Percentiles rank a stretch among this genome's conserved stretches.
Conservation (phyloP, 2,329 filamentous ascomycete genomes). For the Cordyceps militaris region DNA sequence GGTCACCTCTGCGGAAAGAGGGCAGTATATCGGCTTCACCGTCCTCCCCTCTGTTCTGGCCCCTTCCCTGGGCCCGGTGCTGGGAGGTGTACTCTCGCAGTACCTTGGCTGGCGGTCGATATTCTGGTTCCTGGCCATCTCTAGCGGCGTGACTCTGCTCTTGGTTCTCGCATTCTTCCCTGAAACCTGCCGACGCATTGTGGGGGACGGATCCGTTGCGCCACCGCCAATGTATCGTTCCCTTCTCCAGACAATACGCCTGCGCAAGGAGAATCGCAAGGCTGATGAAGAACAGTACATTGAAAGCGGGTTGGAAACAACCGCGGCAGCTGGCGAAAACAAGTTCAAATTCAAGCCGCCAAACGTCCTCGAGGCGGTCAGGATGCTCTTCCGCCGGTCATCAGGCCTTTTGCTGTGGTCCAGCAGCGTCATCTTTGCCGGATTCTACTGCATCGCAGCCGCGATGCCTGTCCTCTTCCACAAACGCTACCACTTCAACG, state of each 20-base stretch:
- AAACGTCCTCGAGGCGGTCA: constrained; percentile 34
- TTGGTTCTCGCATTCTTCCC: constrained; percentile 45
- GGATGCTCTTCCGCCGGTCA: constrained; percentile 35
- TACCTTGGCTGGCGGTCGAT: constrained; percentile 53
- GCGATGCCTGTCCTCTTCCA: constrained; percentile 38
- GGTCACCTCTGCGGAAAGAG: constrained; percentile 54
- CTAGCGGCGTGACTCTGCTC: constrained; percentile 32
- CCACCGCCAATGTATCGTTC: constrained; percentile 33
- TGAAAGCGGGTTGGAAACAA: neutral
- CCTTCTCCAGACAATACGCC: constrained; percentile 24
- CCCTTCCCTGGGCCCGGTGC: constrained; percentile 45
- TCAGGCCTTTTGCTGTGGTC: constrained; percentile 38
- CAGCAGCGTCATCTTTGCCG: constrained; percentile 40
- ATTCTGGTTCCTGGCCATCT: constrained; percentile 56
- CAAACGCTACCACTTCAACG: constrained; percentile 51
- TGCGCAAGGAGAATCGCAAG: constrained; percentile 15
- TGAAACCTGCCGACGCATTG: constrained; percentile 41
- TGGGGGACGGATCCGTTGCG: constrained; percentile 45
- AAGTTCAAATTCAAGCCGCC: constrained; percentile 31
- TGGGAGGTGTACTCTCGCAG: constrained; percentile 51
- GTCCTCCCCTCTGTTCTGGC: constrained; percentile 42
- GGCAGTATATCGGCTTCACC: constrained; percentile 50
- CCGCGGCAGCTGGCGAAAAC: neutral
- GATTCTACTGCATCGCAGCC: constrained; percentile 41
- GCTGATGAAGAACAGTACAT: neutral